Evolutionary conservation across 2,329 filamentous ascomycete species (phyloP), one percentile per base, ranked within the genome.

Genomic region (Aurifilum marmelostoma): DNA sequence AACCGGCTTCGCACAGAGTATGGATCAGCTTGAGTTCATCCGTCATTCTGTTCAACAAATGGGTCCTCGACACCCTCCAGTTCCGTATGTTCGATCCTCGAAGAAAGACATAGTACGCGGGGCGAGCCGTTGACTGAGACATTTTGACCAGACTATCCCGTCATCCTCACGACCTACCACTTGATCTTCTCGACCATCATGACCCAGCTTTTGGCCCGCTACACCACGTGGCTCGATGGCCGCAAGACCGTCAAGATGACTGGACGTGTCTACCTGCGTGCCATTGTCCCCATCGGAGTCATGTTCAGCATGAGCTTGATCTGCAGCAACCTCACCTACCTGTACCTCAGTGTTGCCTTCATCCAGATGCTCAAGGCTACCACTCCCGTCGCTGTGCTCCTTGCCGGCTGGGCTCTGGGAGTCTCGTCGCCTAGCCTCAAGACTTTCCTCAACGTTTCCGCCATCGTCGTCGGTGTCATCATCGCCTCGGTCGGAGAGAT

Each of bases 301-400:
- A 97, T 97, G 84, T 98, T 97, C 89, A 96, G 92, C 79, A 84
- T 97, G 84, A 96, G 92, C 81, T 87, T 98, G 84, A 97, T 98
- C 79, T 97, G 94, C 82, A 94, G 94, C 78, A 98, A 98, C 84
- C 83, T 97, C 82, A 94, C 95, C 75, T 98, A 98, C 79, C 88
- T 97, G 67, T 97, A 97, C 82, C 88, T 98, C 71, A 96, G 92
- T 74, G 95, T 98, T 69, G 92, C 95, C 71, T 98, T 98, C 81
- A 98, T 98, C 77, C 95, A 98, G 86, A 98, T 98, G 95, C 90
- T 98, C 80, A 98, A 98, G 92, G 96, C 96, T 74, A 97, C 94
- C 58, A 98, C 93, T 41, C 96, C 96, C 21, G 94, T 98, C 70
- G 94, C 94, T 66, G 94, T 98, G 65, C 89, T 99, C 52, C 82